These are phyloP conservation scores for Verticillium tricorpus DNA, from an alignment of 2,329 filamentous ascomycete species.

Conservation along the genomic window DNA sequence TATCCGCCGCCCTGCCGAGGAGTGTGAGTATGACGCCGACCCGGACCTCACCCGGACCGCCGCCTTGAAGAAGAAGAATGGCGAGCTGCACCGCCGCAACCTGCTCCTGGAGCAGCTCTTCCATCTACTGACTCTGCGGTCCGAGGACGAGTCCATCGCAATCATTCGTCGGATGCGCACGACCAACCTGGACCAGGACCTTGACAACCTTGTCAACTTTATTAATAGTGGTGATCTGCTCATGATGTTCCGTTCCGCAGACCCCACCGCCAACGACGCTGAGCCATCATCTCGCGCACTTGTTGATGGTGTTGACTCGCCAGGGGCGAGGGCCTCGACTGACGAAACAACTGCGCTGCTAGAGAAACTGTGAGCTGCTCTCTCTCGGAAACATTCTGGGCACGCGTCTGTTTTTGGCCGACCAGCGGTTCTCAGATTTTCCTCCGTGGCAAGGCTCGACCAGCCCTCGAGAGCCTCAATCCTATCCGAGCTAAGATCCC, in stretches of 20 bases:
- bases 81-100: slow-evolving; percentile 10
- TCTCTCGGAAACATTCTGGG: neutral
- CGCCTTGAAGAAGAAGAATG: slow-evolving; percentile 10
- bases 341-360: neutral
- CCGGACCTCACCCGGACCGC: slow-evolving; percentile 12
- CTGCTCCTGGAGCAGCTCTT: slow-evolving; percentile 11
- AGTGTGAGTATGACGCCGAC: slow-evolving; percentile 13
- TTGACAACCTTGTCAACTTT: slow-evolving; percentile 10
- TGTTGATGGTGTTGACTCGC: neutral
- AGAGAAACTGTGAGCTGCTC: neutral
- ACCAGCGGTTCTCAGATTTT: neutral
- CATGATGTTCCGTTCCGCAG: neutral
- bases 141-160: slow-evolving; percentile 11
- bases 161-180: slow-evolving; percentile 12
- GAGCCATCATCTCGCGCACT: neutral
- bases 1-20: neutral
- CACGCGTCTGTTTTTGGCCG: neutral
- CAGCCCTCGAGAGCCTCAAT: neutral
- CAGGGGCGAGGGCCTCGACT: neutral
- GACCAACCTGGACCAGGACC: slow-evolving; percentile 6
- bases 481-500: neutral
- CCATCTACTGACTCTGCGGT: slow-evolving; percentile 7
- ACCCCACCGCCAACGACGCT: neutral
- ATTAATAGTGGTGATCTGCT: slow-evolving; percentile 13
- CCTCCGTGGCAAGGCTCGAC: neutral